Evolutionary conservation across 345 rosid species (phyloP).

Genomic region (Populus ilicifolia): DNA sequence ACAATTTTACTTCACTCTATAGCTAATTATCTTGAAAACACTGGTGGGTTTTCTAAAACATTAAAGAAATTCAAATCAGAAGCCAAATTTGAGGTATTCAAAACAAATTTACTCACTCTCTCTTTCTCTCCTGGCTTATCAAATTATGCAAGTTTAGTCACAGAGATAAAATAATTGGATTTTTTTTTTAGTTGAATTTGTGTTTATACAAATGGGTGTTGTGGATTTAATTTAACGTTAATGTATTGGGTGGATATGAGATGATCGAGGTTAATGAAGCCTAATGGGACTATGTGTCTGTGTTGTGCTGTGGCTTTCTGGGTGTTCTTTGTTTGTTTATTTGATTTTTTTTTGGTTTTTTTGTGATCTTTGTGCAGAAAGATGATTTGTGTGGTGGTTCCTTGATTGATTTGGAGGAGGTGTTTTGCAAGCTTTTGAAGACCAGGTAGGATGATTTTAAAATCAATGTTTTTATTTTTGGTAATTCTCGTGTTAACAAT

Average conservation of each 20-base stretch:
- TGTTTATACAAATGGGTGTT: neutral
- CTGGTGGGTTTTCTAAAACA: conserved; percentile 62
- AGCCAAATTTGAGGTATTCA: conserved; percentile 49
- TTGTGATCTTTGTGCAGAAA: conserved; percentile 39
- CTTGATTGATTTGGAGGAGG: conserved; percentile 53
- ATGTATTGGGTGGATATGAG: neutral
- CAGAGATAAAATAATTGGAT: neutral
- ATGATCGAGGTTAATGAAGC: neutral
- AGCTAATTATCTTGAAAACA: conserved; percentile 51
- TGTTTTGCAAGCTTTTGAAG: conserved; percentile 46
- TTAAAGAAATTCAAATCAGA: conserved; percentile 65
- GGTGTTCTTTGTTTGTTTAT: neutral
- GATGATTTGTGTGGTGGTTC: conserved; percentile 28
- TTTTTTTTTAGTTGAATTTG: neutral
- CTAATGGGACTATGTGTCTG: neutral
- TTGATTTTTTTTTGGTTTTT: neutral
- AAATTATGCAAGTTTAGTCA: neutral
- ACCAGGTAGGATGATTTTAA: conserved; percentile 31
- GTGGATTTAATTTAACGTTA: neutral
- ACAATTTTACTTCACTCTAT: conserved; percentile 44
- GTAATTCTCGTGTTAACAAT: neutral
- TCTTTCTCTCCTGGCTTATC: neutral
- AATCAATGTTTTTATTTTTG: neutral
- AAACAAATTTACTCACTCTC: neutral
- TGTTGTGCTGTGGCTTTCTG: neutral